Percentiles rank a stretch among this genome's conserved stretches.
phyloP scores from a whole-genome alignment of 192 early-diverging fungal species.

The Haplosporangium gracile region DNA sequence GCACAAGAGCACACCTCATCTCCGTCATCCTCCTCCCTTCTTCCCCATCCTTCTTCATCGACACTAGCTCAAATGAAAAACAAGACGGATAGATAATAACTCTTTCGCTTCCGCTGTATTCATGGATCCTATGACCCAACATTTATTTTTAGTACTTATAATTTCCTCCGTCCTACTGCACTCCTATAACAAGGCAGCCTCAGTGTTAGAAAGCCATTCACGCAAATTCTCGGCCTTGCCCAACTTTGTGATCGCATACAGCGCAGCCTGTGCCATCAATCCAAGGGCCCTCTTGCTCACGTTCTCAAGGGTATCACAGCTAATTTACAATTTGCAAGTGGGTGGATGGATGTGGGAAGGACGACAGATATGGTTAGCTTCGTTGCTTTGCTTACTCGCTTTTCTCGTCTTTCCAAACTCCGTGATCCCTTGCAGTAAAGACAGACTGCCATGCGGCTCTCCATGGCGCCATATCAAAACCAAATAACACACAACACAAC shows the following conservation, averaged over 20 bases:
- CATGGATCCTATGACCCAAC: too few species aligned
- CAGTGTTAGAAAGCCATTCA: conserved; percentile 25
- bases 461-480: conserved; percentile 1
- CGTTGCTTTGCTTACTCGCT: neutral
- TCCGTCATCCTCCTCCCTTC: neutral
- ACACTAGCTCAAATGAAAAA: too few species aligned
- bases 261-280: conserved; percentile 50
- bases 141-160: neutral
- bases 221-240: conserved; percentile 39
- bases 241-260: conserved; percentile 46
- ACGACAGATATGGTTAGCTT: conserved; percentile 2
- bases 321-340: neutral
- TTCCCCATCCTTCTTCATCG: neutral
- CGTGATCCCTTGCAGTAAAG: neutral
- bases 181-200: conserved; percentile 1
- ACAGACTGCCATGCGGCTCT: neutral
- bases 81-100: too few species aligned
- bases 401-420: neutral
- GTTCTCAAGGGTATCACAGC: conserved; percentile 77
- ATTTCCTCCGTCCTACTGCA: neutral
- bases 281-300: conserved; percentile 68
- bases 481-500: neutral
- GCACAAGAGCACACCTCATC: neutral
- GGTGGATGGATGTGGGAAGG: neutral
- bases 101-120: too few species aligned